phyloP scores from a whole-genome alignment of 192 early-diverging fungal genomes.

The Umbelopsis sp. region DNA sequence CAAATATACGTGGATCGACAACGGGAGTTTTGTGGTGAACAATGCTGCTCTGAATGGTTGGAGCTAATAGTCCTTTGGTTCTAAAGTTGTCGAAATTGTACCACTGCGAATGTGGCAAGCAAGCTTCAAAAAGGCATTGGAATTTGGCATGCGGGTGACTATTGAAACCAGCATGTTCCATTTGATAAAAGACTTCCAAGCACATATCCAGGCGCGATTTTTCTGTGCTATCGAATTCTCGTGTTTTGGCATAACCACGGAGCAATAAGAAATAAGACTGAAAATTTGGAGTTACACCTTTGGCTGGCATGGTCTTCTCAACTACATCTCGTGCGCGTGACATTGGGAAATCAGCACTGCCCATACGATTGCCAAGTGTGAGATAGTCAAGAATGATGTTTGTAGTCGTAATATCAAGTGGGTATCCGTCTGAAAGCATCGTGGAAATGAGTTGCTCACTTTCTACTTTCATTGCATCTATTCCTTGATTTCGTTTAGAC shows the following conservation, averaged over 20 bases:
- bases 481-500: too few relatives aligned
- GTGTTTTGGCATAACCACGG: conserved; percentile 33
- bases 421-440: conserved; percentile 15
- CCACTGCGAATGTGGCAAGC: conserved; percentile 29
- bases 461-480: not conserved
- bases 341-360: conserved; percentile 31
- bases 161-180: conserved; percentile 29
- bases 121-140: conserved; percentile 37
- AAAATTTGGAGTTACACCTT: conserved; percentile 28
- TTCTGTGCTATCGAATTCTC: conserved; percentile 23
- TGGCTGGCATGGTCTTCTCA: conserved; percentile 30
- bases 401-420: conserved; percentile 21
- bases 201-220: conserved; percentile 38
- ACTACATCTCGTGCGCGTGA: conserved; percentile 27
- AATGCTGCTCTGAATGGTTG: not conserved
- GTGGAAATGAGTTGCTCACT: conserved; percentile 23
- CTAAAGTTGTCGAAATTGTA: conserved; percentile 35
- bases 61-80: conserved; percentile 13
- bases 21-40: not conserved
- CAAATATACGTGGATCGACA: conserved; percentile 39
- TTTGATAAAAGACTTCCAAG: conserved; percentile 24
- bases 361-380: conserved; percentile 34
- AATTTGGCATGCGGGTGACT: conserved; percentile 29
- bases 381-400: conserved; percentile 35
- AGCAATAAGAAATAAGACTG: conserved; percentile 25